phyloP scores from a whole-genome alignment of 2,329 filamentous ascomycete species.

The Colletotrichum trifolii region DNA sequence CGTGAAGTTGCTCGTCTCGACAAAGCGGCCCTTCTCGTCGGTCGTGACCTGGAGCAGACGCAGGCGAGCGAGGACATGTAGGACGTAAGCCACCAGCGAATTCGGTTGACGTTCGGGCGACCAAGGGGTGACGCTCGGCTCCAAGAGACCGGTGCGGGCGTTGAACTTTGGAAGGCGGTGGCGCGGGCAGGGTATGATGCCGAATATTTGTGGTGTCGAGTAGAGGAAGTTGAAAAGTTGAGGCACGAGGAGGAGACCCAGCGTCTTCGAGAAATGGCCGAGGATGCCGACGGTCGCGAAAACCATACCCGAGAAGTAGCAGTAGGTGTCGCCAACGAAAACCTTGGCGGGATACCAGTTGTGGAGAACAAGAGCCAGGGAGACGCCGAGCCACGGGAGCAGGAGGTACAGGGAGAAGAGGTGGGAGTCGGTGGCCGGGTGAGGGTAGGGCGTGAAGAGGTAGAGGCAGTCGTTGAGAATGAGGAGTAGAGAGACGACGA shows the following conservation, averaged over 20 bases:
- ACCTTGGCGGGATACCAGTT: conserved; percentile 97
- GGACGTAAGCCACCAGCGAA: conserved; percentile 67
- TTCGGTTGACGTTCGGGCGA: conserved; percentile 73
- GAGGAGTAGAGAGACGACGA: conserved; percentile 88
- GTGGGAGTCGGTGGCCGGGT: conserved; percentile 95
- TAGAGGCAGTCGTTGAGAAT: conserved; percentile 90
- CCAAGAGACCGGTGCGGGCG: conserved; percentile 82
- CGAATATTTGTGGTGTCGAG: conserved; percentile 91
- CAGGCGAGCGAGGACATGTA: conserved; percentile 77
- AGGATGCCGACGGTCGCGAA: conserved; percentile 97
- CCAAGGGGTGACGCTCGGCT: conserved; percentile 87
- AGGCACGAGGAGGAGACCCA: conserved; percentile 88
- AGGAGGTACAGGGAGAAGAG: conserved; percentile 96
- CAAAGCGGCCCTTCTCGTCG: conserved; percentile 76
- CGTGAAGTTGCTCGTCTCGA: conserved; percentile 89
- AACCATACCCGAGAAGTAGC: conserved; percentile 99
- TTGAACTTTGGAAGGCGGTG: conserved; percentile 94
- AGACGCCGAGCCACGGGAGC: conserved; percentile 93
- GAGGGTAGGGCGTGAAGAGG: conserved; percentile 83
- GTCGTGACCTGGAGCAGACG: conserved; percentile 71
- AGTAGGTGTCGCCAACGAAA: conserved; percentile 98
- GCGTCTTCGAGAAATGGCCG: conserved; percentile 97
- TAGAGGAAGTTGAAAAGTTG: conserved; percentile 98
- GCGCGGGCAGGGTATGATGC: conserved; percentile 88
- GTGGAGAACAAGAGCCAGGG: conserved; percentile 84